Percentiles rank a stretch among this genome's conserved stretches.
These are phyloP conservation scores for Kuraishia floccosa DNA, from an alignment of 805 yeast genomes.

Conservation along the genomic window DNA sequence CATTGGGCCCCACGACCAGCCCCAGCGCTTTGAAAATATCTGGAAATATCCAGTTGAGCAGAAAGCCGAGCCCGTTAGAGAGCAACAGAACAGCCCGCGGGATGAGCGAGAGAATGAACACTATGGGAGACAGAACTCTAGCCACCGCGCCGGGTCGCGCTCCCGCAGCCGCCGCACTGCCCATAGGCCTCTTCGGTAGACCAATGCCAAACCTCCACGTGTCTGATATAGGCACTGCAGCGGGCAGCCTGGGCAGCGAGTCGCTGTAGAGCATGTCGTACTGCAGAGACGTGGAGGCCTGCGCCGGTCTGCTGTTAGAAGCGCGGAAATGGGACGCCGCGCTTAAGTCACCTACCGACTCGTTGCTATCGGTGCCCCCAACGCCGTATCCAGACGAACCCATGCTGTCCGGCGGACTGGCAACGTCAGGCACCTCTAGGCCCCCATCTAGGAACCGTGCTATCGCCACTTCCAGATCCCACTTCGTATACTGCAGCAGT, in stretches of 20 bases:
- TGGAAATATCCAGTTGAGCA: constrained; percentile 24
- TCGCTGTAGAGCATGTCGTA: constrained; percentile 6
- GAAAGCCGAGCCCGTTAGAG: constrained; percentile 23
- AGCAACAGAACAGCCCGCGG: constrained; percentile 39
- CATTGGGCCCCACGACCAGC: constrained; percentile 14
- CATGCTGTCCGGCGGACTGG: constrained; percentile 4
- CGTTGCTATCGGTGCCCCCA: neutral
- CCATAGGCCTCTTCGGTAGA: constrained; percentile 2
- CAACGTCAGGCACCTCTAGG: constrained; percentile 14
- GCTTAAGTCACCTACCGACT: no score
- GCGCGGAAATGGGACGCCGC: no score
- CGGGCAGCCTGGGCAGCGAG: constrained; percentile 19
- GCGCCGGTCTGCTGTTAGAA: no score
- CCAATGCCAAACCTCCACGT: constrained; percentile 24
- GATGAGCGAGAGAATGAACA: constrained; percentile 40
- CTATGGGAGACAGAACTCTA: constrained; percentile 21
- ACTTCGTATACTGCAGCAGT: constrained; percentile 38
- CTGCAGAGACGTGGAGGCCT: neutral
- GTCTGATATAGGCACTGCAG: constrained; percentile 21
- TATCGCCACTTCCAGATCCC: constrained; percentile 52
- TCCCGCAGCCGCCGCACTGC: constrained; percentile 1
- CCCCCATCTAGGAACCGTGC: constrained; percentile 52
- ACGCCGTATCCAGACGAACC: no score
- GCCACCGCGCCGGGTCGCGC: neutral
- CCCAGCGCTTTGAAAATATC: constrained; percentile 16